These are phyloP conservation scores for Asterochloris sp. DNA, from an alignment of 139 green algal genomes.

Conservation along the genomic window DNA sequence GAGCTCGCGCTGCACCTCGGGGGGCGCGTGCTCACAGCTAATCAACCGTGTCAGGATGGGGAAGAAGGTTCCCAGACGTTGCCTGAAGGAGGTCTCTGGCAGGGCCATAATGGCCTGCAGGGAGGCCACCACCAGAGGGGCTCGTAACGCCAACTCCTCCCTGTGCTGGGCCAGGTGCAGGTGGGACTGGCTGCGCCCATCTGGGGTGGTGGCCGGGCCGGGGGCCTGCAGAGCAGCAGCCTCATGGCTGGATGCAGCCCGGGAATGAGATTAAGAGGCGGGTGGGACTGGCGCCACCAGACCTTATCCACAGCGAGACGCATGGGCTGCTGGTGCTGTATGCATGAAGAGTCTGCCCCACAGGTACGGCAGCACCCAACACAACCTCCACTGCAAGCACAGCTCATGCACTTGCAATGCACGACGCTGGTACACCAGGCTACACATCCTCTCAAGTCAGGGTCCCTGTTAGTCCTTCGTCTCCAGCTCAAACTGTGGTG, in stretches of 20 bases:
- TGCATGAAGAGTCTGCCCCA: background rate
- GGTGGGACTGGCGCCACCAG: background rate
- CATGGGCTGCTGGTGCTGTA: background rate
- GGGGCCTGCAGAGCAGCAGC: background rate
- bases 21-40: slow-evolving; percentile 67
- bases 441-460: too few relatives aligned
- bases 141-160: slow-evolving; percentile 63
- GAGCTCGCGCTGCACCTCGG: slow-evolving; percentile 84
- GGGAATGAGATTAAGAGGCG: background rate
- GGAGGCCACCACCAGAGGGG: slow-evolving; percentile 60
- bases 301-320: background rate
- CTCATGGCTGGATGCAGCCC: background rate
- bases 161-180: slow-evolving; percentile 33
- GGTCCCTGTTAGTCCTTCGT: too few relatives aligned
- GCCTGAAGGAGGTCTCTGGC: slow-evolving; percentile 58
- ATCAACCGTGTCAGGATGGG: slow-evolving; percentile 85
- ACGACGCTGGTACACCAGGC: too few relatives aligned
- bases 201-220: background rate
- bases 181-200: slow-evolving; percentile 6
- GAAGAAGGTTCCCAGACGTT: slow-evolving; percentile 79
- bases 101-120: slow-evolving; percentile 66
- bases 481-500: too few relatives aligned
- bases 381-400: too few relatives aligned
- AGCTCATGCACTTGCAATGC: too few relatives aligned
- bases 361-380: background rate